These are phyloP conservation scores for Drosera spatulata DNA, from an alignment of 179 eudicot genomes.

Conservation along the genomic window DNA sequence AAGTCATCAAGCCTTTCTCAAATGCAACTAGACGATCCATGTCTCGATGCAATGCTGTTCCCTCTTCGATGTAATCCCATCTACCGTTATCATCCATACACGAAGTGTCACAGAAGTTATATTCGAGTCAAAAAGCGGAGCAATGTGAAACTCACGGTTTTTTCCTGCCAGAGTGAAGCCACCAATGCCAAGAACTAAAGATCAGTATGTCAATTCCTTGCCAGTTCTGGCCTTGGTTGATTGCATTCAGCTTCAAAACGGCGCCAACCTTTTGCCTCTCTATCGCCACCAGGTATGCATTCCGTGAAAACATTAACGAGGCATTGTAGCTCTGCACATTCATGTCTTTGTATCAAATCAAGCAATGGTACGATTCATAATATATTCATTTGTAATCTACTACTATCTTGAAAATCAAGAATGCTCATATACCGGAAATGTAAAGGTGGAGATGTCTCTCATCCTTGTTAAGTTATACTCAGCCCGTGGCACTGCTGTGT, in stretches of 20 bases:
- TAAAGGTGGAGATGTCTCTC: too few species aligned
- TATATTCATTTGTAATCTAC: too few species aligned
- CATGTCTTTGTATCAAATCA: too few species aligned
- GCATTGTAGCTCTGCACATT: constrained; percentile 27
- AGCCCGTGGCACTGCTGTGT: too few species aligned
- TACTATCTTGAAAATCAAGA: too few species aligned
- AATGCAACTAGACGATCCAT: constrained; percentile 54
- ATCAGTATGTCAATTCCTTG: constrained; percentile 31
- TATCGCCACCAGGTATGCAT: neutral
- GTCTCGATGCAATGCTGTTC: constrained; percentile 19
- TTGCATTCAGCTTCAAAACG: constrained; percentile 36
- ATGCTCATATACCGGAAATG: too few species aligned
- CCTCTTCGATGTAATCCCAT: constrained; percentile 49
- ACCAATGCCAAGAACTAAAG: constrained; percentile 65
- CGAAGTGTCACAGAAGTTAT: neutral
- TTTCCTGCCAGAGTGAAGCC: constrained; percentile 26
- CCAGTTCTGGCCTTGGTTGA: constrained; percentile 33
- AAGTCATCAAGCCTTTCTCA: constrained; percentile 27
- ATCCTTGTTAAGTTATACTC: too few species aligned
- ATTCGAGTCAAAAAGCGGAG: neutral
- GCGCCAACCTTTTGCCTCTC: constrained; percentile 18
- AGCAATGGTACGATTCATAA: too few species aligned
- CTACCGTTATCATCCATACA: constrained; percentile 9
- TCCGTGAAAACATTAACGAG: constrained; percentile 13
- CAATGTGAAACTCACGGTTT: constrained; percentile 24